These are phyloP conservation scores for Penicillium dipodomyicola DNA, from an alignment of 495 filamentous ascomycete genomes.

Conservation along the genomic window DNA sequence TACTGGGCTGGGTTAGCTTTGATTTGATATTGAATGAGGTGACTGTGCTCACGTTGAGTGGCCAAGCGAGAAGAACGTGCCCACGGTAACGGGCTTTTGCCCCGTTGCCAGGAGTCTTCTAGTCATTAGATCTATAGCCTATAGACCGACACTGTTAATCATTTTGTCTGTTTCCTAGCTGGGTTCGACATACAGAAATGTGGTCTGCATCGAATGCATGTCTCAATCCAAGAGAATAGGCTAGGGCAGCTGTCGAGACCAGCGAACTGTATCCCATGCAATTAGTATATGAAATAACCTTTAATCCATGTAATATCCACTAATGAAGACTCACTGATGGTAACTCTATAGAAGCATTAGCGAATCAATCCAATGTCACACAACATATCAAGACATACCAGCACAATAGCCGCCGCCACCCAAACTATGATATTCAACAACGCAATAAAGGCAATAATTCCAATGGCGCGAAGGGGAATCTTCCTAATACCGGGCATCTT, in stretches of 20 bases:
- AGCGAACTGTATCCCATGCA: slow-evolving; percentile 37
- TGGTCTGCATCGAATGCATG: slow-evolving; percentile 97
- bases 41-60: slow-evolving; percentile 66
- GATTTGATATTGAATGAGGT: not conserved
- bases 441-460: slow-evolving; percentile 64
- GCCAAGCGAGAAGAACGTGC: slow-evolving; percentile 92
- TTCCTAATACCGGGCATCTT: slow-evolving; percentile 50
- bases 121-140: slow-evolving; percentile 95
- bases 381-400: slow-evolving; percentile 43
- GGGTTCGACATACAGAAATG: slow-evolving; percentile 58
- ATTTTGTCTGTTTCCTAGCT: not conserved
- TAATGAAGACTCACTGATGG: slow-evolving; percentile 33
- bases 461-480: slow-evolving; percentile 63
- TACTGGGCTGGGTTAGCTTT: slow-evolving; percentile 36
- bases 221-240: slow-evolving; percentile 86
- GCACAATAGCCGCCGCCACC: slow-evolving; percentile 66
- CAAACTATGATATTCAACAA: slow-evolving; percentile 69
- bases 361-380: slow-evolving; percentile 1
- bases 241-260: slow-evolving; percentile 74
- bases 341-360: slow-evolving; percentile 29
- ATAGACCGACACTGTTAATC: not conserved
- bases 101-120: slow-evolving; percentile 84
- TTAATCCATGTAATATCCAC: not conserved
- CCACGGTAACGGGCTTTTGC: slow-evolving; percentile 85
- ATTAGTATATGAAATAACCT: not conserved